These are phyloP conservation scores for Hypoxylon lienhwacheense DNA, from an alignment of 495 filamentous ascomycete species.

Conservation along the genomic window DNA sequence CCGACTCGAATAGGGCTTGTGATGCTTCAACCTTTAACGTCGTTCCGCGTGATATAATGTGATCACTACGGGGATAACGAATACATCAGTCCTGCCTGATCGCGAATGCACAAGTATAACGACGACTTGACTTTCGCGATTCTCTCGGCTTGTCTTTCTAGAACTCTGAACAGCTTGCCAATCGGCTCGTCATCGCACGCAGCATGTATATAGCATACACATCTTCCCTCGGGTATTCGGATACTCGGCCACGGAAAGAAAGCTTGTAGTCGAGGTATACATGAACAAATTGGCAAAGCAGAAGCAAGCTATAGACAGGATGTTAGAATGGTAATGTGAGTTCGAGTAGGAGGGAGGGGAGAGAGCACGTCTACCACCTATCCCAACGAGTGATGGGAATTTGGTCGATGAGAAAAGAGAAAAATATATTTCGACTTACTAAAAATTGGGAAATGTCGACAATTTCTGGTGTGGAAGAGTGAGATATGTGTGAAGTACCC, in stretches of 20 bases:
- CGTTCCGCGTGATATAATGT: neutral
- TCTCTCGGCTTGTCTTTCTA: constrained; percentile 7
- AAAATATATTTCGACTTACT: too few relatives aligned
- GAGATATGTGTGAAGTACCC: too few relatives aligned
- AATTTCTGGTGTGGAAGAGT: too few relatives aligned
- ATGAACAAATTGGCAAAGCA: too few relatives aligned
- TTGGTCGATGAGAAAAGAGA: too few relatives aligned
- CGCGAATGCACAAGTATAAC: neutral
- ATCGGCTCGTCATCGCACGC: constrained; percentile 7
- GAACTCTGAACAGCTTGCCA: neutral
- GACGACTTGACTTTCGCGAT: constrained; percentile 7
- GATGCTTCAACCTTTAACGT: neutral
- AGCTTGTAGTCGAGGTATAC: too few relatives aligned
- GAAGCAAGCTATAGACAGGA: constrained; percentile 7
- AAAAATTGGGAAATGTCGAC: too few relatives aligned
- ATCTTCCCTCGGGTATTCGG: constrained; percentile 14
- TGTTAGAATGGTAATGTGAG: too few relatives aligned
- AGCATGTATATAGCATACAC: neutral
- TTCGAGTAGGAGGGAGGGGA: too few relatives aligned
- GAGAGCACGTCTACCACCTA: too few relatives aligned
- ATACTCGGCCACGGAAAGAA: constrained; percentile 8
- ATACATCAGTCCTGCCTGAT: neutral
- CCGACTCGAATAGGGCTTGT: neutral
- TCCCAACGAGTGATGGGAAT: too few relatives aligned
- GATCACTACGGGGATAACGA: neutral